Conservation (phyloP, 345 rosid genomes). For the Diplotaxis tenuifolia region DNA sequence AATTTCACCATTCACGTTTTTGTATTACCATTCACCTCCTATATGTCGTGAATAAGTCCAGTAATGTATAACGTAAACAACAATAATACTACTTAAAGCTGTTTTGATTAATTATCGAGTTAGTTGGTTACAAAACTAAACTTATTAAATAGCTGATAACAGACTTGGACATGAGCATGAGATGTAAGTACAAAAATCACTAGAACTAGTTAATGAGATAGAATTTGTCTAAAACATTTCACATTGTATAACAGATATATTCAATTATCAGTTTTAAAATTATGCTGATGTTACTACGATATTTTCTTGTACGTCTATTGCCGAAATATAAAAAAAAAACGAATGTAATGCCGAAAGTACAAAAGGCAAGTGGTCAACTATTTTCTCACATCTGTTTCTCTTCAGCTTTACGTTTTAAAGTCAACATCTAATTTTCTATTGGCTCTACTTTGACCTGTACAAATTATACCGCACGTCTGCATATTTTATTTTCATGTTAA, state of each 20-base stretch:
- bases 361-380: not conserved
- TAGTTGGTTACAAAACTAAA: not conserved
- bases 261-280: not conserved
- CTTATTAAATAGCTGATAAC: too few species aligned
- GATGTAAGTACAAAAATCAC: not conserved
- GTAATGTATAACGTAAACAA: not conserved
- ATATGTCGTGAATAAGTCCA: not conserved
- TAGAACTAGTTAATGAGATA: not conserved
- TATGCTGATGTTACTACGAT: not conserved
- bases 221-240: not conserved
- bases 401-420: conserved; percentile 3
- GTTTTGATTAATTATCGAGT: not conserved
- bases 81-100: not conserved
- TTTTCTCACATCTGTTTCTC: not conserved
- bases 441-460: conserved; percentile 14
- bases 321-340: not conserved
- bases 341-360: not conserved
- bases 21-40: not conserved
- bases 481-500: not conserved
- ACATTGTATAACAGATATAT: not conserved
- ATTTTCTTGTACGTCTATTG: not conserved
- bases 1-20: conserved; percentile 1
- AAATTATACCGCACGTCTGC: not conserved
- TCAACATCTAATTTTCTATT: conserved; percentile 1
- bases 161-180: not conserved